Conservation (phyloP, 495 filamentous ascomycete genomes). For the Daldinia loculata region DNA sequence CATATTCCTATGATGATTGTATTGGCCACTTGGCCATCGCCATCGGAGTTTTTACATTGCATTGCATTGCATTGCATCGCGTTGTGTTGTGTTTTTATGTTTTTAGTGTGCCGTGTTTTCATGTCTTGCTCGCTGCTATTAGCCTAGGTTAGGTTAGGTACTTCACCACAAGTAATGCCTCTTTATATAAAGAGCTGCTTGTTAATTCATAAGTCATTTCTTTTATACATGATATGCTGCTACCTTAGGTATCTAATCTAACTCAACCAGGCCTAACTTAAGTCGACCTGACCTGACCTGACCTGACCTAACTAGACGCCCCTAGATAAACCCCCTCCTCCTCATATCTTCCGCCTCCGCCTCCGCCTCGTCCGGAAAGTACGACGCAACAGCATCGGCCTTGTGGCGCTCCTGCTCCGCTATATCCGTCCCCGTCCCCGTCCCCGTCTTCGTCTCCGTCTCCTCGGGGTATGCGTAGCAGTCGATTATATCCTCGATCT, state of each 20-base stretch:
- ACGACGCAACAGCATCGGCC: constrained; percentile 12
- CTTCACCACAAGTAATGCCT: neutral
- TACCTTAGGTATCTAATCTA: too few species aligned
- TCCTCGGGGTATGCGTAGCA: constrained; percentile 26
- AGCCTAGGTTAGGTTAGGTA: neutral
- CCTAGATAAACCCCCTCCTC: constrained; percentile 34
- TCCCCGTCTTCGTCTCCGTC: neutral
- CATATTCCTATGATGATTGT: too few species aligned
- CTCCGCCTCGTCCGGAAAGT: constrained; percentile 17
- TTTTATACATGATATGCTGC: neutral
- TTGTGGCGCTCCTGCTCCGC: neutral
- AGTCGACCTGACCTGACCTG: too few species aligned
- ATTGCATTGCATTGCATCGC: neutral
- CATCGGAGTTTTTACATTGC: neutral
- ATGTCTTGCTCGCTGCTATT: neutral
- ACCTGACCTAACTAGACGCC: too few species aligned
- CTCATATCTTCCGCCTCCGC: constrained; percentile 35
- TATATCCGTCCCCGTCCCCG: too few species aligned
- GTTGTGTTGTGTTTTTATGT: neutral
- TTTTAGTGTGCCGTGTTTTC: neutral
- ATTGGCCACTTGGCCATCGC: neutral
- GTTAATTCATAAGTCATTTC: neutral
- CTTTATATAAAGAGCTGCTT: neutral
- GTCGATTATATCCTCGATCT: constrained; percentile 46
- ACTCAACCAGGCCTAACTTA: too few species aligned